Evolutionary conservation across 306 rosid genomes (phyloP).

Genomic region (Gastrolobium bilobum): DNA sequence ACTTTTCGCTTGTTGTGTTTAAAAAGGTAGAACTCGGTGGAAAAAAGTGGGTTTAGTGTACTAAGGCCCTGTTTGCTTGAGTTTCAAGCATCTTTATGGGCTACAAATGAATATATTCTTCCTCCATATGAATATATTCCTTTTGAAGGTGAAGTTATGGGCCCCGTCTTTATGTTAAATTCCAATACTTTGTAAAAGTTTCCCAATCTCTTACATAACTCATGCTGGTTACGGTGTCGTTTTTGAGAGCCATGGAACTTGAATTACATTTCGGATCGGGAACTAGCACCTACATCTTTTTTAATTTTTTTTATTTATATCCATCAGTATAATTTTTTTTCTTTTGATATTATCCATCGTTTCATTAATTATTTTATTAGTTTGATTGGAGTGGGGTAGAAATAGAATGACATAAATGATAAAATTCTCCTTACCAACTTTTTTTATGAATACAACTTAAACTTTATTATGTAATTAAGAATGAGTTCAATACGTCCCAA

Average conservation of each 20-base stretch:
- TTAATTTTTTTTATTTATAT: neutral
- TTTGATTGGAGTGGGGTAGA: no score
- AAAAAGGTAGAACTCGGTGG: constrained; percentile 61
- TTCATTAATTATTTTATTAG: neutral
- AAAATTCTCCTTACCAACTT: no score
- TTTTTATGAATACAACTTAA: neutral
- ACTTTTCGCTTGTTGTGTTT: constrained; percentile 61
- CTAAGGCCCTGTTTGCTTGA: constrained; percentile 93
- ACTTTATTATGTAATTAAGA: neutral
- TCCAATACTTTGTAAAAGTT: constrained; percentile 50
- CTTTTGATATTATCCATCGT: neutral
- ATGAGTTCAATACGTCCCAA: neutral
- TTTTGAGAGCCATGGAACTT: neutral
- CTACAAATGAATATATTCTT: constrained; percentile 83
- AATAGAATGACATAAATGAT: no score
- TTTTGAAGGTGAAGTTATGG: constrained; percentile 62
- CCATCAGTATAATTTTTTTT: no score
- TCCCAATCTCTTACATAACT: neutral
- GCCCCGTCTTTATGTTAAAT: constrained; percentile 68
- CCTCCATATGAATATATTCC: constrained; percentile 91
- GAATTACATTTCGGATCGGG: neutral
- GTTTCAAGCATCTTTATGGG: constrained; percentile 92
- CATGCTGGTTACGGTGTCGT: no score
- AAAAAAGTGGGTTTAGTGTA: constrained; percentile 67
- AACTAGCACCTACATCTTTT: neutral